A percentile compares a stretch with the other conserved stretches of the same genome.
phyloP scores from a whole-genome alignment of 768 basidiomycete species.

The Gloeopeniophorella convolvens region DNA sequence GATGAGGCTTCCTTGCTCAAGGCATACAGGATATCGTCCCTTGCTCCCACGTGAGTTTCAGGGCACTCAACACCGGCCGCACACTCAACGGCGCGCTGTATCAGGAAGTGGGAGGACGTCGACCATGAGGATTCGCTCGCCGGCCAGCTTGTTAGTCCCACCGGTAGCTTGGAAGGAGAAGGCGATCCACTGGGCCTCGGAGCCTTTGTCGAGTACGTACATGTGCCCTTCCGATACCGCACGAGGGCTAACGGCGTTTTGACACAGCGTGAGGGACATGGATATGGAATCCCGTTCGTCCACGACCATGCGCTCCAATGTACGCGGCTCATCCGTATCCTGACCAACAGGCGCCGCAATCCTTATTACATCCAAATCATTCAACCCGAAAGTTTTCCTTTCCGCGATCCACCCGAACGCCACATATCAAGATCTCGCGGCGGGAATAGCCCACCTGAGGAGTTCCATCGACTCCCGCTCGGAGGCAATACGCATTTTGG shows the following conservation, averaged over 20 bases:
- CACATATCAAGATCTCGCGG: slow-evolving; percentile 83
- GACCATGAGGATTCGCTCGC: slow-evolving; percentile 81
- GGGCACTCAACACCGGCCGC: neutral
- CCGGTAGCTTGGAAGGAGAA: slow-evolving; percentile 46
- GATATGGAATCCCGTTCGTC: slow-evolving; percentile 73
- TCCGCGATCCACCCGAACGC: slow-evolving; percentile 91
- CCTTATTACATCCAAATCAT: slow-evolving; percentile 85
- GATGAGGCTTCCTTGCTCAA: slow-evolving; percentile 84
- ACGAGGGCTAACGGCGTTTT: neutral
- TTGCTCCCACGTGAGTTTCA: slow-evolving; percentile 60
- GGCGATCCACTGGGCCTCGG: slow-evolving; percentile 80
- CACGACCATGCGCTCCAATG: neutral
- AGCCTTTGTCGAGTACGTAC: slow-evolving; percentile 47
- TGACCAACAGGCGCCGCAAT: slow-evolving; percentile 60
- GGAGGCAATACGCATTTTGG: slow-evolving; percentile 89
- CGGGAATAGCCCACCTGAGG: slow-evolving; percentile 68
- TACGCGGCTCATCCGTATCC: slow-evolving; percentile 10
- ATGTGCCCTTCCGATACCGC: neutral
- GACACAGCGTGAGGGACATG: slow-evolving; percentile 52
- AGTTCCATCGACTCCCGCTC: slow-evolving; percentile 84
- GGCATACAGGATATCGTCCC: slow-evolving; percentile 75
- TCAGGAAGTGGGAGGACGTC: slow-evolving; percentile 84
- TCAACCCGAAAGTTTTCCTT: slow-evolving; percentile 92
- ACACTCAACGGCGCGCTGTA: neutral
- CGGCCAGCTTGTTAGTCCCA: slow-evolving; percentile 52